phyloP scores from a whole-genome alignment of 1,139 yeast genomes.

The Candida tropicalis region DNA sequence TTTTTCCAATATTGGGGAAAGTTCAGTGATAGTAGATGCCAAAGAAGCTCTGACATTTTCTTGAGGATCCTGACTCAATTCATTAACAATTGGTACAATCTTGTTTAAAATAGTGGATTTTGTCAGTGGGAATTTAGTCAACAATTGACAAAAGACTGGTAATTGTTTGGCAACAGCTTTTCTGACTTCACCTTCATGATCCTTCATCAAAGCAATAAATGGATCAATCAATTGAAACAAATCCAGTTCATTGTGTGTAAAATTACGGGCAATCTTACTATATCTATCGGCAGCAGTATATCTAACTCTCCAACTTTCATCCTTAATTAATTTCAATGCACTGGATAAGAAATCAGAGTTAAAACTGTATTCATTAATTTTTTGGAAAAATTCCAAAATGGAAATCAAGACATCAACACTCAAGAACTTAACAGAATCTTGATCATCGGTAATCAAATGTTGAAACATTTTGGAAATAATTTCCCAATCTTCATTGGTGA shows the following conservation, averaged over 20 bases:
- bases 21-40: conserved; percentile 83
- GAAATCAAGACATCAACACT: conserved; percentile 85
- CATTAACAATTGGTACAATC: conserved; percentile 82
- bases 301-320: conserved; percentile 97
- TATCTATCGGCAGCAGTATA: conserved; percentile 96
- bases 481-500: conserved; percentile 64
- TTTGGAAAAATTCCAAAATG: conserved; percentile 64
- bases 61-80: conserved; percentile 84
- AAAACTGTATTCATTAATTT: conserved; percentile 57
- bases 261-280: conserved; percentile 69
- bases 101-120: conserved; percentile 62
- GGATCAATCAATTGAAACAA: conserved; percentile 63
- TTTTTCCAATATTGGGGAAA: conserved; percentile 86
- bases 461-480: conserved; percentile 80
- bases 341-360: conserved; percentile 61
- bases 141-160: conserved; percentile 71
- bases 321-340: conserved; percentile 67
- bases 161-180: conserved; percentile 92
- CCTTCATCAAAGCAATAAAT: conserved; percentile 79
- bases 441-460: conserved; percentile 79
- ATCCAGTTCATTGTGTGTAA: conserved; percentile 56
- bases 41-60: conserved; percentile 92
- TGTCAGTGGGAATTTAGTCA: conserved; percentile 45
- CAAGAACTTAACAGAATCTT: conserved; percentile 92
- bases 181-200: conserved; percentile 95